phyloP scores from a whole-genome alignment of 2,329 filamentous ascomycete genomes.

The Chalaropsis ovoidea region DNA sequence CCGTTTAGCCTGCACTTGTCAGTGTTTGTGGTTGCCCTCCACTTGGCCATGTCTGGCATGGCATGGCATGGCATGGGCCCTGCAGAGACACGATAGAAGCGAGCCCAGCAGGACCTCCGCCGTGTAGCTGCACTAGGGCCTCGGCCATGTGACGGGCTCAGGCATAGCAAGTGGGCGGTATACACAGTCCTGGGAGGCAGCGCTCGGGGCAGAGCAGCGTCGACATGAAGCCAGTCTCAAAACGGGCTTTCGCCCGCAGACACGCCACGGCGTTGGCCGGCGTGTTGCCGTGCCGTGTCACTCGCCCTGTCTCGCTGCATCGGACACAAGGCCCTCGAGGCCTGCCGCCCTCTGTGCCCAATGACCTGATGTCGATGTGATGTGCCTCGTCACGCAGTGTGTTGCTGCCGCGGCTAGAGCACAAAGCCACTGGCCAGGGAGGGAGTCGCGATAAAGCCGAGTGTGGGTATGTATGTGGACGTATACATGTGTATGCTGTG shows the following conservation, averaged over 20 bases:
- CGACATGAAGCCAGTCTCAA: too few species aligned
- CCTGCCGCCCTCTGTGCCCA: background rate
- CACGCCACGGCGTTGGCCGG: too few species aligned
- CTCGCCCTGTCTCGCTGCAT: background rate
- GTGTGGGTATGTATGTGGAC: conserved; percentile 5
- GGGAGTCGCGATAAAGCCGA: background rate
- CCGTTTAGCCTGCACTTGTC: too few species aligned
- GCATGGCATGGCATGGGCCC: too few species aligned
- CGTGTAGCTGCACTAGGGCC: background rate
- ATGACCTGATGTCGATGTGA: conserved; percentile 1
- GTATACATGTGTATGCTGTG: conserved; percentile 8
- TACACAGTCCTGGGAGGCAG: too few species aligned
- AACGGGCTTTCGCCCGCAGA: background rate
- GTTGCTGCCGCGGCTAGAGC: background rate
- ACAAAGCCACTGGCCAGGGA: conserved; percentile 5
- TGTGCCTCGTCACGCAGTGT: background rate
- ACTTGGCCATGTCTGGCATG: too few species aligned
- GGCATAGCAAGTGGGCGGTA: too few species aligned
- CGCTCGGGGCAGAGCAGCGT: too few species aligned
- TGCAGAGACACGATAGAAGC: background rate
- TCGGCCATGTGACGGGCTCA: too few species aligned
- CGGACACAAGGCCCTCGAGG: too few species aligned
- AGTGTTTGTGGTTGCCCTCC: too few species aligned
- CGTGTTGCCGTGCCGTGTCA: too few species aligned
- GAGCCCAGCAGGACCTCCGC: background rate